Base-by-base conservation (phyloP, 2,329 filamentous ascomycete species). In the Metarhizium guizhouense region DNA sequence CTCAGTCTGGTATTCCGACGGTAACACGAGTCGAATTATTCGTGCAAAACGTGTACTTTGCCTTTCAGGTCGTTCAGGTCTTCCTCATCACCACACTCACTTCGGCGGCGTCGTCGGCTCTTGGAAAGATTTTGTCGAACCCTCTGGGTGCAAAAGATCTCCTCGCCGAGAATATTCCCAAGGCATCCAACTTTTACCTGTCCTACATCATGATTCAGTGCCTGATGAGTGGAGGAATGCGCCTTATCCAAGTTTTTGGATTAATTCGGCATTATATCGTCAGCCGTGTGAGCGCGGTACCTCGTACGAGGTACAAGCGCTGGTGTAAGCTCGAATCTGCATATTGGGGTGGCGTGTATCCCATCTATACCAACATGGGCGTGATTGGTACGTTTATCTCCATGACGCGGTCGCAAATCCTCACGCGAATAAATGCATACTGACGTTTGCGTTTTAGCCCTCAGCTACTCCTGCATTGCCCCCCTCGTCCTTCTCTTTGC, bases 151-250 rank as follows among this genome's bases (percentile, higher is more conserved):
- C 84, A 6, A 83, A 90, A 0, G 72, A 68, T 0, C 72, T 95
- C 43, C 78, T 96, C 4, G 86, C 91, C 0, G 65, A 77, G 16
- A 87, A 88, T 57, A 77, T 99, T 6, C 94, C 94, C 18, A 85
- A 82, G 55, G 85, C 90, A 0, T 92, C 91, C 58, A 97, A 95
- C 72, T 95, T 97, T 67, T 99, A 96, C 71, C 86, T 97, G 20
- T 90, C 72, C 0, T 99, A 97, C 73, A 95, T 99, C 61, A 83
- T 97, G 36, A 82, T 99, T 3, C 94, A 97, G 70, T 95, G 93
- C 38, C 71, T 97, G 56, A 86, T 86, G 1, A 84, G 93, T 58
- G 87, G 90, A 3, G 81, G 89, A 0, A 82, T 85, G 50, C 81
- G 88, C 1, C 71, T 97, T 5, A 77, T 95, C 2, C 90, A 95